These are phyloP conservation scores for Ganoderma boninense DNA, from an alignment of 1,284 basidiomycete genomes.

Conservation along the genomic window DNA sequence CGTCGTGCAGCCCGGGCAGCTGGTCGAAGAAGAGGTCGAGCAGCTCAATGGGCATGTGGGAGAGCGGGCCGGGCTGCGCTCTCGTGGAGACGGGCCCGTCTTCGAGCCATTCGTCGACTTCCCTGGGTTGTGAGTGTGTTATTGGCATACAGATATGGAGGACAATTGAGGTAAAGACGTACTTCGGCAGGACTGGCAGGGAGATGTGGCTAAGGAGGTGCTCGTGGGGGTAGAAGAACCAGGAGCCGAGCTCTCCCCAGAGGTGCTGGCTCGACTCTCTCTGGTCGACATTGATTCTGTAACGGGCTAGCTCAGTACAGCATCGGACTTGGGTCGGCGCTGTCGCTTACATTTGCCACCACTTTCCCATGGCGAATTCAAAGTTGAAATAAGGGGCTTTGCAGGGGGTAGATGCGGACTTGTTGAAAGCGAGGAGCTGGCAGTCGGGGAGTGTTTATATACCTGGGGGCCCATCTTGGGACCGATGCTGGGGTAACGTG, in stretches of 20 bases:
- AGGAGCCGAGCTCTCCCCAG: conserved; percentile 16
- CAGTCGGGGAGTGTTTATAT: neutral
- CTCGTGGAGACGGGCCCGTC: neutral
- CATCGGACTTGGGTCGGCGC: neutral
- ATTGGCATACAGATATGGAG: too few species aligned
- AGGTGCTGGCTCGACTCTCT: conserved; percentile 14
- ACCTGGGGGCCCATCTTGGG: neutral
- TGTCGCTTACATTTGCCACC: conserved; percentile 19
- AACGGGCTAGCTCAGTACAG: neutral
- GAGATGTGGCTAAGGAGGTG: conserved; percentile 12
- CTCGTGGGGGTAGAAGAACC: conserved; percentile 23
- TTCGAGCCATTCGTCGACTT: conserved; percentile 14
- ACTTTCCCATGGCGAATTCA: conserved; percentile 7
- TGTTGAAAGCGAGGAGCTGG: neutral
- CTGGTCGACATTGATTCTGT: conserved; percentile 17
- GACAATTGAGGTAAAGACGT: neutral
- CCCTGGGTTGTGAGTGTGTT: neutral
- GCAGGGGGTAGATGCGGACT: neutral
- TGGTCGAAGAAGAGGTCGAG: conserved; percentile 16
- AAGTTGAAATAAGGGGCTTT: neutral
- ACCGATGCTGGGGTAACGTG: conserved; percentile 3
- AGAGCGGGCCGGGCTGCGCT: conserved; percentile 9
- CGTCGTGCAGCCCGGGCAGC: conserved; percentile 12
- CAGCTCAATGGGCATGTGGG: conserved; percentile 14
- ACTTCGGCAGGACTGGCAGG: conserved; percentile 16